Evolutionary conservation across 805 yeast species (phyloP), one percentile per base, ranked within the genome.

Genomic region (Kazachstania martiniae): DNA sequence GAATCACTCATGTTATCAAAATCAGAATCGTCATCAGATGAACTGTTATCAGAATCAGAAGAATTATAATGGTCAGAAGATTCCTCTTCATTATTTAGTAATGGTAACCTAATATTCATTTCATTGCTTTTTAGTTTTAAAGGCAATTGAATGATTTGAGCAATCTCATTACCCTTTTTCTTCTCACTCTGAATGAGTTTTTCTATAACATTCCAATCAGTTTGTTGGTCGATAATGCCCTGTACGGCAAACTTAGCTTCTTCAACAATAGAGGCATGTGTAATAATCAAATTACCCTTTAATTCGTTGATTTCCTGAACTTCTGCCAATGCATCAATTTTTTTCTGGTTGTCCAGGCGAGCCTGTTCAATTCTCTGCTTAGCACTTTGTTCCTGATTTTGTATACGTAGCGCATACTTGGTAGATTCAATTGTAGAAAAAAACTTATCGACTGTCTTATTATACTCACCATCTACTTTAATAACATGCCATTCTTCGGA

Each of bases 131-230:
- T 64, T 47, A 89, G 63, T 35, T 83, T 74, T 51, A 89, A 63
- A 0, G 94, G 91, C 22, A 74, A 48, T 29, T 66, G 62, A 33
- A 87, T 79, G 36, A 64, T 45, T 23, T 62, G 58, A 0, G 95
- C 95, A 35, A 76, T 62, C 4, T 60, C 55, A 44, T 77, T 82
- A 1, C 78, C 77, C 43, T 77, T 70, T 1, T 62, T 56, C 44
- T 83, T 77, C 48, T 89, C 94, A 31, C 74, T 65, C 29, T 68
- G 60, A 32, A 89, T 76, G 36, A 80, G 58, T 40, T 76, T 74
- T 50, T 81, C 95, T 40, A 87, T 87, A 38, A 84, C 79, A 27
- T 72, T 70, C 98, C 98, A 89, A 52, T 89, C 96, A 84, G 85
- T 83, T 41, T 83, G 87, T 49, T 83, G 91, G 35, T 78, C 76